Conservation (phyloP, 768 basidiomycete species). For the Russula virescens region DNA sequence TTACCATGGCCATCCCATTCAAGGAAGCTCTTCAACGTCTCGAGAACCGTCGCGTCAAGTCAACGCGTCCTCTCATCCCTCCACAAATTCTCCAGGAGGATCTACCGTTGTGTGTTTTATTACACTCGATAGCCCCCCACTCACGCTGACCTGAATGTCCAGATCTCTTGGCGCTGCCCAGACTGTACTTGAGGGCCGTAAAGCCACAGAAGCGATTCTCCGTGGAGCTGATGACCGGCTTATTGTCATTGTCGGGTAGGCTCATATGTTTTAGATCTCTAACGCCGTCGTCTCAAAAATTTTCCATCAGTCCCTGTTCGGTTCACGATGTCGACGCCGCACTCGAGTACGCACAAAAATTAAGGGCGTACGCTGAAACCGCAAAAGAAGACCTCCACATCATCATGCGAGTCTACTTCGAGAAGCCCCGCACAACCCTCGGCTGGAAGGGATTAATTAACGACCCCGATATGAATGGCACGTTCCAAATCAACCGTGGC, state of each 20-base stretch:
- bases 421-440: constrained; percentile 92
- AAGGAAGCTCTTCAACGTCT: constrained; percentile 74
- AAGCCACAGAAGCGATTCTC: constrained; percentile 71
- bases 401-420: constrained; percentile 98
- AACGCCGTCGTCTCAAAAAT: constrained; percentile 1
- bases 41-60: constrained; percentile 83
- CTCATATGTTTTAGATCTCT: constrained; percentile 4
- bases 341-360: constrained; percentile 75
- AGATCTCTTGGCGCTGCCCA: constrained; percentile 79
- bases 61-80: constrained; percentile 83
- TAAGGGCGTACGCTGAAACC: constrained; percentile 72
- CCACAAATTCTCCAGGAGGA: constrained; percentile 95
- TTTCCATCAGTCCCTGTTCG: constrained; percentile 70
- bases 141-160: neutral
- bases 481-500: constrained; percentile 95
- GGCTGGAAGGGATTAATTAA: constrained; percentile 99
- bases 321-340: constrained; percentile 88
- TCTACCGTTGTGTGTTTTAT: constrained; percentile 62
- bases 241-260: constrained; percentile 84
- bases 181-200: constrained; percentile 83
- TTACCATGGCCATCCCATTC: constrained; percentile 66
- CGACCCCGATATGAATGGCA: constrained; percentile 89
- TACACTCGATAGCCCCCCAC: constrained; percentile 22
- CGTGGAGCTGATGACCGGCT: constrained; percentile 88
- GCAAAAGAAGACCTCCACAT: constrained; percentile 86